Base-by-base conservation (phyloP, 2,329 filamentous ascomycete species). In the Cytospora piceae region DNA sequence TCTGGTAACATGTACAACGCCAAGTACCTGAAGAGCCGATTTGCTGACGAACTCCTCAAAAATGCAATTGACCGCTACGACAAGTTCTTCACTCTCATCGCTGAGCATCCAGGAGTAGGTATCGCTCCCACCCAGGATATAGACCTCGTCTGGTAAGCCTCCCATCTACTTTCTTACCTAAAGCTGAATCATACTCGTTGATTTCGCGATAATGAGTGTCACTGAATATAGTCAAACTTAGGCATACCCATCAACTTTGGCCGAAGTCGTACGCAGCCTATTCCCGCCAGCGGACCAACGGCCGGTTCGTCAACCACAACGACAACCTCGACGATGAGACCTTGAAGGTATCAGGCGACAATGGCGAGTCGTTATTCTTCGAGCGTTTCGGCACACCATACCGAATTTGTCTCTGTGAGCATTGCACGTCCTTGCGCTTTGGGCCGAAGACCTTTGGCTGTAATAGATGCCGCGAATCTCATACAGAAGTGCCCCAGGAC, bases 161-260 rank as follows among this genome's bases (percentile, higher is more conserved):
- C 34, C 3, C 32, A 34, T 61, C 5, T 3, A 3, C 27, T 12
- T 2, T 15, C 2, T 24, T 12, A 12, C 8, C 32, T 4, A 3
- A 4, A 6, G 5, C 39, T 3, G 7, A 20, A 20, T 9, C 17
- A 5, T 11, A 17, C 4, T 34, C 32, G 17, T n/a, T 20, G 6
- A 14, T 15, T 22, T 14, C 2, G 27, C 2, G 12, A 22, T 24
- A 1, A 24, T 1, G 2, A 27, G 1, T 8, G 20, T 9, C 52
- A 2, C 17, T 22, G 31, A 24, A 31, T 3, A 14, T 3, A 1
- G 7, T 4, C 5, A 7, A n/a, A n/a, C 14, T 14, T 2, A 62
- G 60, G 60, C 60, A 62, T 29, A 62, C 60, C n/a, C 60, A 62
- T 17, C 60, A 62, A 11, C 60, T 62, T 12, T 62, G 34, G 1